These are phyloP conservation scores for Pichia sp. DNA, from an alignment of 1,139 yeast species.

Conservation along the genomic window DNA sequence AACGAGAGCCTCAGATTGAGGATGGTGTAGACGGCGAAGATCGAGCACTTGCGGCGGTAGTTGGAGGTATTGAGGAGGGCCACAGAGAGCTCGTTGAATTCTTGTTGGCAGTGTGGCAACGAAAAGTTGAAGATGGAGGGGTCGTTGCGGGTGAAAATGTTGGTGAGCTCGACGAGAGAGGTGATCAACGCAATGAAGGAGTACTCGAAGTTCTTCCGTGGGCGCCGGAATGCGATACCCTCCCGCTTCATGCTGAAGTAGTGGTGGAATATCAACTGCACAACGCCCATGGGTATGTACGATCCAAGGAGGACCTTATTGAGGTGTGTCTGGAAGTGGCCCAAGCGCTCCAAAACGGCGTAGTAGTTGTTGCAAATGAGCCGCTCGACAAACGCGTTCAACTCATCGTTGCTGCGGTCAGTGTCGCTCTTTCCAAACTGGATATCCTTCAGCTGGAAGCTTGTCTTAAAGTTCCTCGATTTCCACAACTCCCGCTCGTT, in stretches of 20 bases:
- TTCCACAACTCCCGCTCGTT: conserved; percentile 15
- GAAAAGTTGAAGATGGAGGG: conserved; percentile 4
- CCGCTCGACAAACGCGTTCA: conserved; percentile 4
- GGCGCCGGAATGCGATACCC: conserved; percentile 11
- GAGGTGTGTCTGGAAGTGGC: conserved; percentile 21
- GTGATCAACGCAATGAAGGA: conserved; percentile 16
- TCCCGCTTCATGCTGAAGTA: conserved; percentile 14
- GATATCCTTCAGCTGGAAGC: not conserved
- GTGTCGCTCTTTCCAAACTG: not conserved
- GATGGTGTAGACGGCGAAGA: conserved; percentile 16
- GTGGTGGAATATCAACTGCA: conserved; percentile 15
- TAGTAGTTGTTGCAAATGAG: conserved; percentile 17
- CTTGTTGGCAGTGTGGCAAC: conserved; percentile 5
- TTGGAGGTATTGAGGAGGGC: conserved; percentile 15
- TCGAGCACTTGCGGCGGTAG: conserved; percentile 16
- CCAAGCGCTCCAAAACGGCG: conserved; percentile 26
- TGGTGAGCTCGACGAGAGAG: conserved; percentile 17
- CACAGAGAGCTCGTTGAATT: conserved; percentile 16
- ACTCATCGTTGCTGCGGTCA: not conserved
- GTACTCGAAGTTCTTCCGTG: conserved; percentile 16
- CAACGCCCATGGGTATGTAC: conserved; percentile 21
- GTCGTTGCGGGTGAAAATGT: conserved; percentile 14
- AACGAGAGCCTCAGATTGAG: conserved; percentile 15
- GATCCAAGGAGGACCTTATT: conserved; percentile 22
- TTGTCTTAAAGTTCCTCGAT: conserved; percentile 5